Base-by-base conservation (phyloP, 2,329 filamentous ascomycete species). In the Pyrenochaeta sp. region DNA sequence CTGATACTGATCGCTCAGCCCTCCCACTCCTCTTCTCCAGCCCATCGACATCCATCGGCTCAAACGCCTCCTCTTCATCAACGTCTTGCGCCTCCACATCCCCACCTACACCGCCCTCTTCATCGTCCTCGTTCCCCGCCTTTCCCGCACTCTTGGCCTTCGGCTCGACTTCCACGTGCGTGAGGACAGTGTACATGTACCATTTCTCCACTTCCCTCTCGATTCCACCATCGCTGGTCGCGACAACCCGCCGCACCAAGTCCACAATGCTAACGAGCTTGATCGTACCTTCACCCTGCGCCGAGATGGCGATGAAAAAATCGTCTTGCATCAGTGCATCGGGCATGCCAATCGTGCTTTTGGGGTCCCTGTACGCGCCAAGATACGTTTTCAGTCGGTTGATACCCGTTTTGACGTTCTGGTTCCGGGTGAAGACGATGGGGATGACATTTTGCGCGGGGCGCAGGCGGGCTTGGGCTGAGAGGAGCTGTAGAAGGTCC, bases 241-340 rank as follows among this genome's bases (percentile, higher is more conserved):
- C 44, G 3, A 53, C 44, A 9, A 60, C 41, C 10, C 60, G 42
- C 18, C 41, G 41, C 2, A 42, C 51, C 37, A 64, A 32, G 11
- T 64, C 60, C 3, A 60, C 20, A 8, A 64, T 60, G 3, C 56
- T 46, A 3, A 61, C 53, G 2, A 64, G 8, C 17, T 61, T 64
- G 0, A 46, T 44, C 3, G 53, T 56, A 1, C 53, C 60, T 9
- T 52, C 49, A 1, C 49, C 59, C 28, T 62, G 60, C 10, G 60
- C 59, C 1, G 53, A 58, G 1, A 64, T 31, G 1, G 55, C 53
- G 23, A 64, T 40, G 3, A 57, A 8, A 3, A 22, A 7, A 14
- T 51, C 50, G 1, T 46, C 38, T 18, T 24, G 21, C 13, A 41
- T 38, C 10, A 55, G 5, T 13, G 41, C 41, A 17, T 46, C 35